Percentiles rank a stretch among this genome's conserved stretches.
phyloP scores from a whole-genome alignment of 1,139 yeast genomes.

The Sugiyamaella novakii region DNA sequence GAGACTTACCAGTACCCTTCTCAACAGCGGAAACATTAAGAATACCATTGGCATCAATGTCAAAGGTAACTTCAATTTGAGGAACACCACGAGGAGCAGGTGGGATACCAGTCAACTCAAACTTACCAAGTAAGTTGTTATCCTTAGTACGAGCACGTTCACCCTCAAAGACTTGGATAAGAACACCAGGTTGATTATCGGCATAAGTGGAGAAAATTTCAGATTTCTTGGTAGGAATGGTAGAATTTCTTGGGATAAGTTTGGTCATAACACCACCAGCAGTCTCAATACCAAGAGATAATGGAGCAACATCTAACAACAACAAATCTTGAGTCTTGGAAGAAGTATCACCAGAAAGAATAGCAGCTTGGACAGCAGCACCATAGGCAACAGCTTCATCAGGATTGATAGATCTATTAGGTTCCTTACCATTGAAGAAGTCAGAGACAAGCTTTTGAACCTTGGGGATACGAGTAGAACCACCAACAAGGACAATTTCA shows the following conservation, averaged over 20 bases:
- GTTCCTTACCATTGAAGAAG: conserved; percentile 97
- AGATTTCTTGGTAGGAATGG: conserved; percentile 91
- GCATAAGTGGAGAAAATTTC: conserved; percentile 90
- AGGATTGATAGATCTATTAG: conserved; percentile 96
- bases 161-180: conserved; percentile 92
- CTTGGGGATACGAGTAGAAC: conserved; percentile 99
- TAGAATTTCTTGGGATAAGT: conserved; percentile 88
- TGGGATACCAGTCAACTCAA: conserved; percentile 88
- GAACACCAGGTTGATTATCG: conserved; percentile 93
- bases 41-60: conserved; percentile 90
- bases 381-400: conserved; percentile 99
- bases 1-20: conserved; percentile 83
- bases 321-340: conserved; percentile 80
- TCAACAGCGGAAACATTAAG: conserved; percentile 92
- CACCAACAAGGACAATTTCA: conserved; percentile 98
- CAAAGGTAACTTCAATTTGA: conserved; percentile 91
- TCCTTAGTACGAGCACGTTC: conserved; percentile 92
- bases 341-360: conserved; percentile 85
- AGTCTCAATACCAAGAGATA: conserved; percentile 89
- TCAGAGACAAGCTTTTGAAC: conserved; percentile 96
- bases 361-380: conserved; percentile 93
- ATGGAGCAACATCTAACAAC: conserved; percentile 83
- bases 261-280: conserved; percentile 95
- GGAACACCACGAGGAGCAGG: conserved; percentile 98
- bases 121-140: conserved; percentile 91